phyloP scores from a whole-genome alignment of 148 eudicot species.

The Rhododendron ovatum region DNA sequence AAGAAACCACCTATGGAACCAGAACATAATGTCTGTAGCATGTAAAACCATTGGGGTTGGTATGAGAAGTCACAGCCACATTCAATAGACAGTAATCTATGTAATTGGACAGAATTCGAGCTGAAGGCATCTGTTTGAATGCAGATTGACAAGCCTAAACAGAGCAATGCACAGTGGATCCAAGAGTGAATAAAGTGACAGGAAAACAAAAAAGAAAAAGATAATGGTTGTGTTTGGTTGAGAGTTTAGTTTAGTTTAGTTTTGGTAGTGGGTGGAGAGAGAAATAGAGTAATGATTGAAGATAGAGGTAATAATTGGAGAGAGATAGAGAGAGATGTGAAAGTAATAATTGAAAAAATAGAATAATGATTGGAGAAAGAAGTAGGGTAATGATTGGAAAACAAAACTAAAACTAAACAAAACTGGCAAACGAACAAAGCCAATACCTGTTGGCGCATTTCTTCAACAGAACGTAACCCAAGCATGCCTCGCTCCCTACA shows the following conservation, averaged over 20 bases:
- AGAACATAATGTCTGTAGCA: not conserved
- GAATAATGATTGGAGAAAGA: too few species aligned
- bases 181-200: not conserved
- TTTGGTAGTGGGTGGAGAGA: too few species aligned
- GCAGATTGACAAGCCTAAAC: not conserved
- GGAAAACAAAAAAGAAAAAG: not conserved
- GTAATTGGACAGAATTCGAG: not conserved
- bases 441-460: slow-evolving; percentile 84
- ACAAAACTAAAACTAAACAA: too few species aligned
- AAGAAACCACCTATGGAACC: not conserved
- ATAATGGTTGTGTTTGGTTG: too few species aligned
- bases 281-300: too few species aligned
- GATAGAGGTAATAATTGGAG: too few species aligned
- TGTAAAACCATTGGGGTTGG: not conserved
- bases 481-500: slow-evolving; percentile 85
- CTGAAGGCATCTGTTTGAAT: not conserved
- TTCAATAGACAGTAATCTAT: not conserved
- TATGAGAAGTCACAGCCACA: not conserved
- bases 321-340: too few species aligned
- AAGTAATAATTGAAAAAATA: too few species aligned
- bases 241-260: too few species aligned
- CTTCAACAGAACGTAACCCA: slow-evolving; percentile 67
- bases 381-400: too few species aligned
- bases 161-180: not conserved
- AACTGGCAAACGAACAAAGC: too few species aligned